Evolutionary conservation across 352 stramenopile genomes (phyloP).

Genomic region (Globisporangium paddicum): DNA sequence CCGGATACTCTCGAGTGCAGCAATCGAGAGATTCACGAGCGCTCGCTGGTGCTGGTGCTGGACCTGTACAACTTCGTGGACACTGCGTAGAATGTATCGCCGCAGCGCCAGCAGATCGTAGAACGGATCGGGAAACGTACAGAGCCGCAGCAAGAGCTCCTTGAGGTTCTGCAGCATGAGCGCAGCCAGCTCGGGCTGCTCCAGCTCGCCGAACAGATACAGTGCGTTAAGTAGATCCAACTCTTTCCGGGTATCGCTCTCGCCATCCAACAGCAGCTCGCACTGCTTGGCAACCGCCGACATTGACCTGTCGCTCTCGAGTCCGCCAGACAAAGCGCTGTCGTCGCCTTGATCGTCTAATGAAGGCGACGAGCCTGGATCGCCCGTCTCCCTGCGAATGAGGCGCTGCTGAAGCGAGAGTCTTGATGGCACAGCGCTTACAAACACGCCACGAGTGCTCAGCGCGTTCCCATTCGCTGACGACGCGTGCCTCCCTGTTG

Average conservation of each 20-base stretch:
- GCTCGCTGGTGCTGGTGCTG: slow-evolving; percentile 44
- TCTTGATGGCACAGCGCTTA: neutral
- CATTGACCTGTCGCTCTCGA: slow-evolving; percentile 15
- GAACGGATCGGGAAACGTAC: slow-evolving; percentile 47
- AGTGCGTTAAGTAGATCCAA: slow-evolving; percentile 43
- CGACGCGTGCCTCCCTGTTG: neutral
- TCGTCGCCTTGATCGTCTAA: slow-evolving; percentile 15
- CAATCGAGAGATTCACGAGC: slow-evolving; percentile 1
- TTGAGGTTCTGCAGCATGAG: slow-evolving; percentile 51
- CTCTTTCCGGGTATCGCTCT: slow-evolving; percentile 17
- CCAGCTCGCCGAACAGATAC: slow-evolving; percentile 43
- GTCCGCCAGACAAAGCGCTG: neutral
- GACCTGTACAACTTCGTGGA: slow-evolving; percentile 42
- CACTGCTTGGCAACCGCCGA: neutral
- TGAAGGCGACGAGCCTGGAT: slow-evolving; percentile 4
- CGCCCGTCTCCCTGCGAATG: slow-evolving; percentile 13
- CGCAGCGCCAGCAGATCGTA: slow-evolving; percentile 50
- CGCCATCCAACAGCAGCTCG: neutral
- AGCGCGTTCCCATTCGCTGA: neutral
- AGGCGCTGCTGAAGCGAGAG: slow-evolving; percentile 15
- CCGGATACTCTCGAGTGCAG: slow-evolving; percentile 8
- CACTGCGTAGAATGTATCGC: slow-evolving; percentile 47
- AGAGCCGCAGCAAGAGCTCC: slow-evolving; percentile 30
- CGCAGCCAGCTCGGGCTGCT: slow-evolving; percentile 31
- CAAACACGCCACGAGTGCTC: slow-evolving; percentile 12